These are phyloP conservation scores for Prunus mongolica DNA, from an alignment of 306 rosid genomes.

Conservation along the genomic window DNA sequence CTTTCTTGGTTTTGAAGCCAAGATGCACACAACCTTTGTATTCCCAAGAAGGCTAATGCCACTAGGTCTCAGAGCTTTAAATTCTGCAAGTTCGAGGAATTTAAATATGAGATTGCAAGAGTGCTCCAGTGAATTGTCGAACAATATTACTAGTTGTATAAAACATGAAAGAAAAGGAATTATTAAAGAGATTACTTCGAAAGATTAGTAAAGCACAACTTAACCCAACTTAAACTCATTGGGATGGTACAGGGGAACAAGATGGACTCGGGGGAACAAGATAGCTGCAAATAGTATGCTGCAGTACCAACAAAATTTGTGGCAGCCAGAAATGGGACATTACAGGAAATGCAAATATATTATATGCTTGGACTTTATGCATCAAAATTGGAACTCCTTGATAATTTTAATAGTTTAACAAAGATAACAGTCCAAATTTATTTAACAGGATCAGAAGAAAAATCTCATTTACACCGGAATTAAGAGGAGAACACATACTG, in stretches of 20 bases:
- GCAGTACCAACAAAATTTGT: neutral
- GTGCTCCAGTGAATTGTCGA: neutral
- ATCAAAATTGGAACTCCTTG: neutral
- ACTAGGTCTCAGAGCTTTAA: neutral
- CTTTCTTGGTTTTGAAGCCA: neutral
- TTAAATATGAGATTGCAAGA: neutral
- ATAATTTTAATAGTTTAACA: neutral
- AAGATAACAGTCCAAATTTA: conserved; percentile 1
- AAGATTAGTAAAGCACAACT: neutral
- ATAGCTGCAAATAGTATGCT: neutral
- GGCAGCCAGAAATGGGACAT: neutral
- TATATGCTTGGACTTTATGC: neutral
- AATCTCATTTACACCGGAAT: conserved; percentile 15
- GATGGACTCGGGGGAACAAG: too few species aligned
- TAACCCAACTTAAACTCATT: neutral
- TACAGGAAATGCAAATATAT: neutral
- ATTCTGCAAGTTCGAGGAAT: neutral
- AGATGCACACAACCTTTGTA: neutral
- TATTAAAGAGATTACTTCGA: neutral
- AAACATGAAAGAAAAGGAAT: neutral
- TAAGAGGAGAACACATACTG: conserved; percentile 53
- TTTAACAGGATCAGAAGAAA: conserved; percentile 10
- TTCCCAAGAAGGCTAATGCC: neutral
- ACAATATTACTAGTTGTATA: neutral
- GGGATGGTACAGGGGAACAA: too few species aligned